A percentile compares a stretch with the other conserved stretches of the same genome.
Evolutionary conservation across 2,329 filamentous ascomycete genomes (phyloP).

Genomic region (Neopestalotiopsis sp.): DNA sequence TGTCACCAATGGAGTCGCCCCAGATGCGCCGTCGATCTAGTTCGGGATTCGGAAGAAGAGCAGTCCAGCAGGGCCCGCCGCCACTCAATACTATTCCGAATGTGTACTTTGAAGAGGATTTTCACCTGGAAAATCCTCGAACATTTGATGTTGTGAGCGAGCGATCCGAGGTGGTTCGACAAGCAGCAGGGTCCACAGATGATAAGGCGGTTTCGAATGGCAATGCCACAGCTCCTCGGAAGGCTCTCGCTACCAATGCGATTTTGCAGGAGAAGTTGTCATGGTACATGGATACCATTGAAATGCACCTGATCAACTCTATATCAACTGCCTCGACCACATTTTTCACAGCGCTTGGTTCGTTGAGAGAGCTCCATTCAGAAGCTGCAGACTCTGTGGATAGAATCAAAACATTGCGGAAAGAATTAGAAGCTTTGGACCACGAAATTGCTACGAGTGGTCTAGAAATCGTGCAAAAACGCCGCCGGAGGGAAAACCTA

Average conservation of each 20-base stretch:
- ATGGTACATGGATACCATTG: conserved; percentile 99
- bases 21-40: conserved; percentile 49
- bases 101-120: conserved; percentile 94
- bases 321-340: conserved; percentile 96
- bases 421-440: conserved; percentile 81
- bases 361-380: conserved; percentile 85
- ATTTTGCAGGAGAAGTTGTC: conserved; percentile 98
- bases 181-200: conserved; percentile 58
- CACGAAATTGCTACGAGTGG: conserved; percentile 86
- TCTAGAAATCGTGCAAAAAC: conserved; percentile 82
- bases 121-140: conserved; percentile 92
- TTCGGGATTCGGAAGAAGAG: conserved; percentile 59
- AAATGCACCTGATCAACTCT: conserved; percentile 94
- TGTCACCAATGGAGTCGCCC: conserved; percentile 54
- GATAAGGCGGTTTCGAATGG: conserved; percentile 63
- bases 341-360: conserved; percentile 93
- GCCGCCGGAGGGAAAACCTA: conserved; percentile 82
- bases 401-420: conserved; percentile 79
- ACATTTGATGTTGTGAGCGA: conserved; percentile 98
- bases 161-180: conserved; percentile 90
- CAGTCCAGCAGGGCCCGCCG: conserved; percentile 75
- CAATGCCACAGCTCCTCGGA: conserved; percentile 67
- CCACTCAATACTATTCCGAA: conserved; percentile 89
- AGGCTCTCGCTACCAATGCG: conserved; percentile 92
- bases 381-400: conserved; percentile 91